Percentiles rank a stretch among this genome's conserved stretches.
Conservation (phyloP, 768 basidiomycete genomes). For the Galerina sulciceps region DNA sequence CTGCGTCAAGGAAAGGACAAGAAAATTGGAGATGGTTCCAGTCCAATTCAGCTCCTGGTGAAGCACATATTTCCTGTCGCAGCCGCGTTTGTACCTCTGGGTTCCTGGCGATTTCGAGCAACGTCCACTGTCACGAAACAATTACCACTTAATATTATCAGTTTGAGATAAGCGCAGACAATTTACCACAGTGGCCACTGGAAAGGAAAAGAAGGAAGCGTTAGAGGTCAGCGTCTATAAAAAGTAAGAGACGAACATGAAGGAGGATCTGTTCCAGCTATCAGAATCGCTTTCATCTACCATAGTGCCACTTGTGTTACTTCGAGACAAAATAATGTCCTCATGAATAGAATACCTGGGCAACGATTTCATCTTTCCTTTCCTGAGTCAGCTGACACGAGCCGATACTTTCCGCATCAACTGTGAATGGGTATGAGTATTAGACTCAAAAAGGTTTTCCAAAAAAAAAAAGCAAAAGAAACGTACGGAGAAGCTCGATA, state of each 20-base stretch:
- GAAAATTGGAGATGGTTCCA: slow-evolving; percentile 39
- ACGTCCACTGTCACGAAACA: slow-evolving; percentile 20
- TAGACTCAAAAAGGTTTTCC: background rate
- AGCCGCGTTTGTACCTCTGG: slow-evolving; percentile 20
- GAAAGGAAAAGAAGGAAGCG: background rate
- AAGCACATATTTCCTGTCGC: slow-evolving; percentile 19
- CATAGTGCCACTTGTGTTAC: background rate
- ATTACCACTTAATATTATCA: background rate
- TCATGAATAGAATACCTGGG: background rate
- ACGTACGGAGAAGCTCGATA: slow-evolving; percentile 5
- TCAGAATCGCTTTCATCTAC: slow-evolving; percentile 26
- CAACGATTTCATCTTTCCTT: slow-evolving; percentile 4
- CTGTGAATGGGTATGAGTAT: background rate
- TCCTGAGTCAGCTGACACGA: background rate
- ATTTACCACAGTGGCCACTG: slow-evolving; percentile 11
- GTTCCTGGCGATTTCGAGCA: slow-evolving; percentile 25
- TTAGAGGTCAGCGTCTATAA: background rate
- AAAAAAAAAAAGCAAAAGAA: background rate
- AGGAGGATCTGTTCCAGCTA: slow-evolving; percentile 20
- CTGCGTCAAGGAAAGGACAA: slow-evolving; percentile 46
- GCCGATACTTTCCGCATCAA: background rate
- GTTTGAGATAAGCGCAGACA: background rate
- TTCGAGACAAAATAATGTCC: no score
- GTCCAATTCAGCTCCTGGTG: slow-evolving; percentile 31
- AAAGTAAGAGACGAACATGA: slow-evolving; percentile 10